Base-by-base conservation (phyloP, 805 yeast species). In the Kuraishia floccosa region DNA sequence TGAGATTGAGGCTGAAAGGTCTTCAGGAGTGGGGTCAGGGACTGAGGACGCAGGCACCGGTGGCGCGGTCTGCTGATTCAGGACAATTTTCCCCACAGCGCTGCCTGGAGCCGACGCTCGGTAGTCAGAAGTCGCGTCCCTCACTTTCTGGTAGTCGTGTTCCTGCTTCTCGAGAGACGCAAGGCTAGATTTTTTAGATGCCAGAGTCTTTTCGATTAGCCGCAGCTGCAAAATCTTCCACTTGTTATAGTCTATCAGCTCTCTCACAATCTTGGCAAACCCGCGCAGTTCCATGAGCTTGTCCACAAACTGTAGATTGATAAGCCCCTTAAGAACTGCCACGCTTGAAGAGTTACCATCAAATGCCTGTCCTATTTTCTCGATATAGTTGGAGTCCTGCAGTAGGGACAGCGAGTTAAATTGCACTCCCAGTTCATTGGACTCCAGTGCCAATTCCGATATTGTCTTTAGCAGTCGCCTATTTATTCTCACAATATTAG, bases 281-380 rank as follows among this genome's bases (percentile, higher is more conserved):
- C 49, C 44, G 34, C 48, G 52, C 31, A 56, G 37, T 32, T 56
- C 62, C 13, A 53, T 44, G 17, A 56, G 32, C 24, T 44, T 51
- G 38, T 56, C 60, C 18, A 54, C 38, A 33, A 55, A 52, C 14
- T 41, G 43, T 24, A 52, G 35, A 31, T 50, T 52, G 4, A 55
- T 40, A 10, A 40, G 33, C 25, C 47, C 49, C 17, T 43, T 32
- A 8, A 70, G 51, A 8, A 59, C 45, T 31, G 62, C 61, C 15
- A 68, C 48, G 14, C 74, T 68, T 13, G 76, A 67, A 37, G 69
- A 75, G 24, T 68, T 72, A 24, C 76, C 68, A 50, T 91, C 97
- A 39, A 83, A 76, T 1, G 86, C 79, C 45, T 82, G 86, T 2
- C 97, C 96, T 18, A 85, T 71, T 38, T 75, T 73, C 47, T 91